phyloP scores from a whole-genome alignment of 2,329 filamentous ascomycete species.

The Colletotrichum shisoi region DNA sequence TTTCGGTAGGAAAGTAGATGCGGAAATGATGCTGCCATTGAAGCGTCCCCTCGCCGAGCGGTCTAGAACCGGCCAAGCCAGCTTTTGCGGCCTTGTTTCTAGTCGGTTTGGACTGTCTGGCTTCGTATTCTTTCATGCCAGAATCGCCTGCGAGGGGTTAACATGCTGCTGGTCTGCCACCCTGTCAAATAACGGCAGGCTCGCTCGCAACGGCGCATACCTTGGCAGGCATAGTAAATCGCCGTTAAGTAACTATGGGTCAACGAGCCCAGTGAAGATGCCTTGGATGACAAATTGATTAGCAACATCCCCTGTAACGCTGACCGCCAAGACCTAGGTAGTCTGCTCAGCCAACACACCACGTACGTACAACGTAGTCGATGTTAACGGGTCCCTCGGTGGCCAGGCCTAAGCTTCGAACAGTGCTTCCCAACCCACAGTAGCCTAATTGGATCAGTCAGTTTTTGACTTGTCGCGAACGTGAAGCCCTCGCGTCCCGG shows the following conservation, averaged over 20 bases:
- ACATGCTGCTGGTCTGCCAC: conserved; percentile 10
- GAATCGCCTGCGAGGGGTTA: conserved; percentile 49
- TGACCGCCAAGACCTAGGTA: conserved; percentile 27
- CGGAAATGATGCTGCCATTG: conserved; percentile 63
- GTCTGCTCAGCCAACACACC: conserved; percentile 24
- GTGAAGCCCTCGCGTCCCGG: conserved; percentile 29
- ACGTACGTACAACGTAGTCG: conserved; percentile 71
- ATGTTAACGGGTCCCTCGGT: conserved; percentile 66
- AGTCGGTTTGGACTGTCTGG: conserved; percentile 47
- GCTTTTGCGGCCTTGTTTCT: conserved; percentile 43
- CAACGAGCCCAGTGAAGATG: conserved; percentile 82
- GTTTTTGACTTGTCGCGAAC: conserved; percentile 18
- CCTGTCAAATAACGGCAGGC: conserved; percentile 18
- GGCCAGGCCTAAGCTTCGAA: conserved; percentile 69
- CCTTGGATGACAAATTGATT: conserved; percentile 52
- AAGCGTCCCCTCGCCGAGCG: conserved; percentile 25
- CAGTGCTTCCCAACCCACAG: conserved; percentile 73
- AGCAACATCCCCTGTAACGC: conserved; percentile 37
- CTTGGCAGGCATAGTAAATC: conserved; percentile 64
- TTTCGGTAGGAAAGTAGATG: conserved; percentile 80
- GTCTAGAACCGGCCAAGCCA: conserved; percentile 16
- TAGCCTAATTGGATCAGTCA: conserved; percentile 63
- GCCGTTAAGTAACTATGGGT: conserved; percentile 70
- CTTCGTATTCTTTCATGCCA: conserved; percentile 57
- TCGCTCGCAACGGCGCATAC: conserved; percentile 47